Evolutionary conservation across 768 basidiomycete genomes (phyloP), one percentile per base, ranked within the genome.

Genomic region (Naganishia onofrii): DNA sequence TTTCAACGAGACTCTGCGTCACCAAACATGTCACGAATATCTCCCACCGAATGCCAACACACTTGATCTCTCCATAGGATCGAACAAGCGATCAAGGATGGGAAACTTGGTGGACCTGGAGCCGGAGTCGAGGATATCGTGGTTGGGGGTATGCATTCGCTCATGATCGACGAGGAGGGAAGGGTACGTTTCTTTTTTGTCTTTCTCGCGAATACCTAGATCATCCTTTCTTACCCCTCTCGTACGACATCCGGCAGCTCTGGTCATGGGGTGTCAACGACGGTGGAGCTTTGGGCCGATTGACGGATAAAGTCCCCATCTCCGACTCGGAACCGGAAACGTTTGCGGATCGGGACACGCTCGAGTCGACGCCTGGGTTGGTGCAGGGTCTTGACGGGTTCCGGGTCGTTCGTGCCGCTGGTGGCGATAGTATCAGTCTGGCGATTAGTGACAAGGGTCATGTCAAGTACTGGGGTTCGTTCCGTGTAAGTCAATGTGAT

Each of bases 161-260:
- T 97, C 54, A 89, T 92, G 76, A 84, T 96, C 34, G 93, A 96
- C 78, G 90, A 93, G 77, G 87, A 87, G 72, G 95, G 95, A 75
- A 88, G 88, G 29, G 93, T 98, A 79, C 80, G 92, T 85, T 42
- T 0, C 23, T 6, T 17, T 8, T 31, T 15, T n/a, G n/a, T n/a
- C n/a, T n/a, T n/a, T n/a, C n/a, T n/a, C n/a, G n/a, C n/a, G n/a
- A n/a, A n/a, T n/a, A n/a, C n/a, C n/a, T n/a, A n/a, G n/a, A n/a
- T n/a, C n/a, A n/a, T n/a, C n/a, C n/a, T n/a, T n/a, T n/a, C n/a
- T n/a, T n/a, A n/a, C n/a, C n/a, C n/a, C n/a, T n/a, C n/a, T n/a
- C n/a, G n/a, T n/a, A n/a, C n/a, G n/a, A n/a, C n/a, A n/a, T n/a
- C 19, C 66, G 6, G 34, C 34, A 79, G 79, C 73, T 80, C 51